Evolutionary conservation across 2,329 filamentous ascomycete species (phyloP).

Genomic region (Sporothrix luriei): DNA sequence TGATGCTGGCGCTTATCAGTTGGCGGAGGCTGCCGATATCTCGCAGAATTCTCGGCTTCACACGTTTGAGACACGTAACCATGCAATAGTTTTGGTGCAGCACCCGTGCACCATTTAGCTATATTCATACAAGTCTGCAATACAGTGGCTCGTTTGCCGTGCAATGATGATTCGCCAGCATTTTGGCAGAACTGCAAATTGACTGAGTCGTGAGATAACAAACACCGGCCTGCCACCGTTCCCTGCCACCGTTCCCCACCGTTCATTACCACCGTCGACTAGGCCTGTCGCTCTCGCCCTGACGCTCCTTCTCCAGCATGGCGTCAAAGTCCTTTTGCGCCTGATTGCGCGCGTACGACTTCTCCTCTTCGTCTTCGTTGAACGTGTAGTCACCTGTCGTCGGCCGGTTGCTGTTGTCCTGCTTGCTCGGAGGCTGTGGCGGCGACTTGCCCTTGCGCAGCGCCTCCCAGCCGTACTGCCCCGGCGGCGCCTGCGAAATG

Average conservation of each 20-base stretch:
- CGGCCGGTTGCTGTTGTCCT: background rate
- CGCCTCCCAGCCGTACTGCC: slow-evolving; percentile 22
- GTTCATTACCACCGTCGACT: slow-evolving; percentile 12
- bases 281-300: slow-evolving; percentile 30
- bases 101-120: background rate
- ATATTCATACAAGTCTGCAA: background rate
- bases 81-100: too few relatives aligned
- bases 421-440: background rate
- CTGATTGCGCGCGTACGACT: slow-evolving; percentile 28
- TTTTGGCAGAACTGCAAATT: background rate
- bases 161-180: background rate
- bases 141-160: background rate
- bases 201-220: slow-evolving; percentile 4
- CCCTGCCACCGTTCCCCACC: slow-evolving; percentile 9
- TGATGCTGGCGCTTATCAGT: slow-evolving; percentile 21
- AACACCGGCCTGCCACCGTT: background rate
- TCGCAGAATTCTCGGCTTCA: slow-evolving; percentile 14
- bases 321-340: slow-evolving; percentile 38
- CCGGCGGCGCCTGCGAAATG: slow-evolving; percentile 11
- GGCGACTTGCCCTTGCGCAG: slow-evolving; percentile 16
- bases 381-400: slow-evolving; percentile 32
- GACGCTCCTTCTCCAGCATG: slow-evolving; percentile 38
- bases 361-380: slow-evolving; percentile 30
- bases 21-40: slow-evolving; percentile 26
- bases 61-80: too few relatives aligned